These are phyloP conservation scores for Physocladia obscura DNA, from an alignment of 192 early-diverging fungal genomes.

Conservation along the genomic window DNA sequence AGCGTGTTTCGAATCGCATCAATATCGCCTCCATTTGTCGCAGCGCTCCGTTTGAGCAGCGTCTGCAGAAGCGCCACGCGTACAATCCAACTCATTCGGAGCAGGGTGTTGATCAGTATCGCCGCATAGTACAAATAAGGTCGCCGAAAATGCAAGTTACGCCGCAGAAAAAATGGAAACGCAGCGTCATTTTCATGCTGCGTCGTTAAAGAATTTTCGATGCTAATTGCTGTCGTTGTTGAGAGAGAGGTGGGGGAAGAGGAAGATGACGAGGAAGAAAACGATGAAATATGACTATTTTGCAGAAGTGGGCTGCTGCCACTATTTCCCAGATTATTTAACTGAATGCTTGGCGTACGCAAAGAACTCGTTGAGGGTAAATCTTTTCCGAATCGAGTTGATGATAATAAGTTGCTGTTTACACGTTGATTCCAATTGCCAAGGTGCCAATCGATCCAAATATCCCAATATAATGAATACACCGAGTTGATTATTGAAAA, in stretches of 20 bases:
- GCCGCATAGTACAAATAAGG: conserved; percentile 74
- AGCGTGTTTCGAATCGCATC: conserved; percentile 59
- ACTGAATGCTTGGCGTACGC: conserved; percentile 6
- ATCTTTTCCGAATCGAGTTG: no score
- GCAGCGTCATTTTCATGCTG: background rate
- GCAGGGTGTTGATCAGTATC: conserved; percentile 73
- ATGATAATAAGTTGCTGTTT: background rate
- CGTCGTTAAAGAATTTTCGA: no score
- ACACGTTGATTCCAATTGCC: conserved; percentile 29
- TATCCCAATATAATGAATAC: conserved; percentile 96
- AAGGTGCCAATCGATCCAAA: conserved; percentile 88
- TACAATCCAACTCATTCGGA: conserved; percentile 85
- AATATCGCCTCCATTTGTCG: conserved; percentile 47
- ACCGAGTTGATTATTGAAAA: conserved; percentile 82
- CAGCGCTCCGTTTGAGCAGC: conserved; percentile 25
- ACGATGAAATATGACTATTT: no score
- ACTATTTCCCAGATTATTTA: no score
- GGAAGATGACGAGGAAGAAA: background rate
- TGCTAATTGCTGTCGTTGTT: background rate
- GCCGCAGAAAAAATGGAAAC: conserved; percentile 58
- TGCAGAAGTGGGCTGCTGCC: no score
- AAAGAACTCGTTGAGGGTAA: no score
- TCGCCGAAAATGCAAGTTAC: conserved; percentile 63
- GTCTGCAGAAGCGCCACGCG: conserved; percentile 52
- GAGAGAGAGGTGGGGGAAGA: conserved; percentile 3